These are phyloP conservation scores for Aspergillus sp. DNA, from an alignment of 2,329 filamentous ascomycete genomes.

Conservation along the genomic window DNA sequence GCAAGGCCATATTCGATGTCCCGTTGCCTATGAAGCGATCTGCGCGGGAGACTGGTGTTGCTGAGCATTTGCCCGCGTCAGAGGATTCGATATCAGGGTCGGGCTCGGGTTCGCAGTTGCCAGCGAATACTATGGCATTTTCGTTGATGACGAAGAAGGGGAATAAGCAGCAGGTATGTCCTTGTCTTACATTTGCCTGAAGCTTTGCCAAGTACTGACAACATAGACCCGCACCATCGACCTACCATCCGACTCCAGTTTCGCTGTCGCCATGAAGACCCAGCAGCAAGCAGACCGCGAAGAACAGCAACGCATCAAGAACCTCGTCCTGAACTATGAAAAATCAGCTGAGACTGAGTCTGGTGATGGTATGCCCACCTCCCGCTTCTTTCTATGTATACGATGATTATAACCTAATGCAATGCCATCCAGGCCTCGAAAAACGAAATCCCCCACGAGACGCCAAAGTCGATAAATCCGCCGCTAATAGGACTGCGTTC, in stretches of 20 bases:
- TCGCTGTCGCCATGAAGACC: constrained; percentile 90
- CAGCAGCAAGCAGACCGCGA: constrained; percentile 92
- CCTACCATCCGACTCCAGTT: constrained; percentile 76
- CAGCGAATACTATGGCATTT: constrained; percentile 77
- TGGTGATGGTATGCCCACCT: constrained; percentile 57
- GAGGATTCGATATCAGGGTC: too few species aligned
- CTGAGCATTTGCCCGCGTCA: constrained; percentile 8
- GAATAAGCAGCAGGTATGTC: constrained; percentile 77
- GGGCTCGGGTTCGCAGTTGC: constrained; percentile 10
- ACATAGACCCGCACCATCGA: constrained; percentile 79
- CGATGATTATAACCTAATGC: constrained; percentile 26
- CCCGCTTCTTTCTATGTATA: constrained; percentile 1
- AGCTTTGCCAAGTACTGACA: constrained; percentile 8
- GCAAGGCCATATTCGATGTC: constrained; percentile 92
- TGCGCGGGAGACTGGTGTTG: constrained; percentile 49
- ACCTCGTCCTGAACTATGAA: constrained; percentile 91
- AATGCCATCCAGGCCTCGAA: constrained; percentile 24
- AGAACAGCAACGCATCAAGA: constrained; percentile 98
- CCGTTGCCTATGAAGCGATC: constrained; percentile 77
- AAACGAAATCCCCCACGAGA: constrained; percentile 38
- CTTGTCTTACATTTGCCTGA: neutral
- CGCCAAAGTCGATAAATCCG: constrained; percentile 45
- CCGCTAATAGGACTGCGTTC: constrained; percentile 63
- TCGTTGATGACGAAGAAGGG: constrained; percentile 91
- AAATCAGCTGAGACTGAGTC: constrained; percentile 73